A percentile compares a stretch with the other conserved stretches of the same genome.
Conservation (phyloP, 202 grass and related monocot species). For the Sporobolus alterniflorus region DNA sequence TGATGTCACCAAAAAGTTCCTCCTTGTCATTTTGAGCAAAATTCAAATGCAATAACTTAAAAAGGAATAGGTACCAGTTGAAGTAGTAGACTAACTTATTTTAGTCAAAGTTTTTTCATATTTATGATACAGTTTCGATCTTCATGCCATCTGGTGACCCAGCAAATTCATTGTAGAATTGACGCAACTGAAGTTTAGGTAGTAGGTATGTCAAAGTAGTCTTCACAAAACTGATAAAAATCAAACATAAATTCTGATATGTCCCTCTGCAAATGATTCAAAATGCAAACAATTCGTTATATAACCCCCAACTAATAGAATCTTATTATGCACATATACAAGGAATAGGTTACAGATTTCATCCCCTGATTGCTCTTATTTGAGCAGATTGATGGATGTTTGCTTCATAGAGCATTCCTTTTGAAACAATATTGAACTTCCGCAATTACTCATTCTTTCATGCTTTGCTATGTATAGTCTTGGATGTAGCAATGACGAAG, state of each 20-base stretch:
- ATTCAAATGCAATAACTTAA: neutral
- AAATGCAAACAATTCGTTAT: neutral
- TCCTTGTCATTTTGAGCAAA: conserved; percentile 26
- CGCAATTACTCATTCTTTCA: neutral
- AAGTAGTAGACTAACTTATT: conserved; percentile 5
- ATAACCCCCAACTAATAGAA: no score
- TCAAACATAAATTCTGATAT: neutral
- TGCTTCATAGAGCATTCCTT: neutral
- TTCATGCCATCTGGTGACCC: conserved; percentile 18
- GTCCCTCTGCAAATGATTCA: neutral
- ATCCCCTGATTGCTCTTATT: neutral
- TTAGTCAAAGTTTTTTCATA: neutral
- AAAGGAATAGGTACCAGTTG: neutral
- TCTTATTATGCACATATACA: no score
- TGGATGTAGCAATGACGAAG: no score
- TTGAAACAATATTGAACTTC: neutral
- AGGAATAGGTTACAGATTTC: neutral
- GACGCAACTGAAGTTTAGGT: no score
- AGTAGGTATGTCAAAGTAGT: neutral
- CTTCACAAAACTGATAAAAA: neutral
- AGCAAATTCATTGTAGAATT: neutral
- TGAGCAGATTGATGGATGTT: neutral
- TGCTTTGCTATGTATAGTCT: no score
- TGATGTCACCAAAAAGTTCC: conserved; percentile 36
- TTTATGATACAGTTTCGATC: neutral